phyloP scores from a whole-genome alignment of 1,284 basidiomycete genomes.

The Apiotrichum akiyoshidainum region DNA sequence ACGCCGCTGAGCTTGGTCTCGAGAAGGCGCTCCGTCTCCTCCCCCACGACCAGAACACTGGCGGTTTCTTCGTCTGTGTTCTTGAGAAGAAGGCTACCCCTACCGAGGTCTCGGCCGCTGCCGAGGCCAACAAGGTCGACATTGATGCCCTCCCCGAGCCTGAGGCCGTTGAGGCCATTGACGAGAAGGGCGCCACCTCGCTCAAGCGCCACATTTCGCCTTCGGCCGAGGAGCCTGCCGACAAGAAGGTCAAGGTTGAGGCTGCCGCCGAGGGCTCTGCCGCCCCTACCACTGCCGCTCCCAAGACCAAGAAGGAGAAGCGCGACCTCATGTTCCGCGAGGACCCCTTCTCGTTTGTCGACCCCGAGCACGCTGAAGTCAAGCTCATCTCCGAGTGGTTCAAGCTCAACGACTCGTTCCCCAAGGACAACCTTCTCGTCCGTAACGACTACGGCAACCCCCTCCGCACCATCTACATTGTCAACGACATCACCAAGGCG shows the following conservation, averaged over 20 bases:
- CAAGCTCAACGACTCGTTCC: slow-evolving; percentile 64
- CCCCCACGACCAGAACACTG: slow-evolving; percentile 94
- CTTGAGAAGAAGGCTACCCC: slow-evolving; percentile 58
- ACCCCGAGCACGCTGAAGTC: slow-evolving; percentile 67
- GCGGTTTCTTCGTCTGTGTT: slow-evolving; percentile 95
- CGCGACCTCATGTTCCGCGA: slow-evolving; percentile 68
- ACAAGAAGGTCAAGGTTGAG: slow-evolving; percentile 26
- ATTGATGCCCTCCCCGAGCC: slow-evolving; percentile 11
- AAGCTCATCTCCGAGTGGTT: slow-evolving; percentile 65
- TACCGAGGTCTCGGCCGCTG: background rate
- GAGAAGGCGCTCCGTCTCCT: slow-evolving; percentile 78
- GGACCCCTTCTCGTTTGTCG: slow-evolving; percentile 80
- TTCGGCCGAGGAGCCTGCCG: slow-evolving; percentile 16
- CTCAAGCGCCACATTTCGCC: slow-evolving; percentile 31
- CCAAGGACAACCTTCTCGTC: slow-evolving; percentile 67
- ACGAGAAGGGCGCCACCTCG: slow-evolving; percentile 24
- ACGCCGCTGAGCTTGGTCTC: slow-evolving; percentile 61
- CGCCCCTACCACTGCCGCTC: no score
- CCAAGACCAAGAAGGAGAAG: slow-evolving; percentile 44
- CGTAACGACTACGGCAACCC: slow-evolving; percentile 77
- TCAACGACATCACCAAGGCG: slow-evolving; percentile 76
- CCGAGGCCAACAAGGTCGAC: slow-evolving; percentile 9
- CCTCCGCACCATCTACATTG: slow-evolving; percentile 81
- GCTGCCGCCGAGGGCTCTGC: slow-evolving; percentile 8
- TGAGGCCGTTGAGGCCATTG: slow-evolving; percentile 19